These are phyloP conservation scores for Phytophthora pisi DNA, from an alignment of 352 stramenopile species.

Conservation along the genomic window DNA sequence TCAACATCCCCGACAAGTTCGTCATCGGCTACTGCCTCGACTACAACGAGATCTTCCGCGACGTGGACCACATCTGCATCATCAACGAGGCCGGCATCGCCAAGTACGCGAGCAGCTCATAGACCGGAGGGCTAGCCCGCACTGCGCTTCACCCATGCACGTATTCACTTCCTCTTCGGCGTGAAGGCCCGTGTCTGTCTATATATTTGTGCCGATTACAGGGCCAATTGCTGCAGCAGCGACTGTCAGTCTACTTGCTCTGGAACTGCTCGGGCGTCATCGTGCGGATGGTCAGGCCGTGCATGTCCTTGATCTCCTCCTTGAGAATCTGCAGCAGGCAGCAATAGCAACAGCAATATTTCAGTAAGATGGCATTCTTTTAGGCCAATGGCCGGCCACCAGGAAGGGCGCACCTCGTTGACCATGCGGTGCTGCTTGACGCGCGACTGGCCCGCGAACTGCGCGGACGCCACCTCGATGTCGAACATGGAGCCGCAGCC, in stretches of 20 bases:
- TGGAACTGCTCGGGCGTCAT: constrained; percentile 81
- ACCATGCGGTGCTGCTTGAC: constrained; percentile 91
- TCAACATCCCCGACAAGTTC: constrained; percentile 97
- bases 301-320: constrained; percentile 88
- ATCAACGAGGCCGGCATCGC: constrained; percentile 93
- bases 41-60: constrained; percentile 97
- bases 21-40: constrained; percentile 96
- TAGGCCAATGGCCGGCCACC: not conserved
- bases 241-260: constrained; percentile 48
- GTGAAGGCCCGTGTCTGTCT: constrained; percentile 5
- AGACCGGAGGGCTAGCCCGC: constrained; percentile 14
- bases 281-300: constrained; percentile 84
- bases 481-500: constrained; percentile 91
- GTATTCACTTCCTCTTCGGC: too few relatives aligned
- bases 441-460: constrained; percentile 80
- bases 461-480: constrained; percentile 81
- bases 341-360: too few relatives aligned
- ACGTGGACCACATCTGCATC: constrained; percentile 96
- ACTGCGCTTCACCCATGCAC: too few relatives aligned
- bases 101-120: constrained; percentile 72
- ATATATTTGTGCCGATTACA: constrained; percentile 24
- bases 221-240: not conserved
- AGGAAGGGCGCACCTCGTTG: constrained; percentile 58
- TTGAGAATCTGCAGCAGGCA: constrained; percentile 65
- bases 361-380: too few relatives aligned